Evolutionary conservation across 108 stramenopile genomes (phyloP).

Genomic region (Fistulifera pelliculosa): DNA sequence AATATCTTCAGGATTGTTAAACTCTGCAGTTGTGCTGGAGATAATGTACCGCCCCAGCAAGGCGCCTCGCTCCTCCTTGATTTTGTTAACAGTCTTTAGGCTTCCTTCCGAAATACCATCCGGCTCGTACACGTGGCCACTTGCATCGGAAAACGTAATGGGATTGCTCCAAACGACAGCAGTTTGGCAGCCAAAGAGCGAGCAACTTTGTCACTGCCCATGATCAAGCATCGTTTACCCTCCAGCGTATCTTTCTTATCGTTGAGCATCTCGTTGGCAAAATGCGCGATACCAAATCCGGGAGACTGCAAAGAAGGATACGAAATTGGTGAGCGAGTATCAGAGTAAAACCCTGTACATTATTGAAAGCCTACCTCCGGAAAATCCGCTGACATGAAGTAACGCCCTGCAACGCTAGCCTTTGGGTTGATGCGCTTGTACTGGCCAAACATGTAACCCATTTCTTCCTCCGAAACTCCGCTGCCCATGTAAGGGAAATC

Average conservation of each 20-base stretch:
- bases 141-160: slow-evolving; percentile 87
- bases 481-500: slow-evolving; percentile 91
- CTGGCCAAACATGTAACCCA: slow-evolving; percentile 96
- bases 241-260: slow-evolving; percentile 82
- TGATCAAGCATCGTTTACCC: slow-evolving; percentile 90
- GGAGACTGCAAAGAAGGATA: slow-evolving; percentile 54
- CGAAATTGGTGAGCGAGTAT: slow-evolving; percentile 1
- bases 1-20: slow-evolving; percentile 68
- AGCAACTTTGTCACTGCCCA: slow-evolving; percentile 94
- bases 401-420: slow-evolving; percentile 33
- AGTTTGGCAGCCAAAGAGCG: slow-evolving; percentile 83
- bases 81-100: slow-evolving; percentile 81
- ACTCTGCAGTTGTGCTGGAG: slow-evolving; percentile 78
- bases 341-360: neutral
- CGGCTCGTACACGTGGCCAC: slow-evolving; percentile 93
- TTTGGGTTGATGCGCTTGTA: slow-evolving; percentile 90
- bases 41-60: slow-evolving; percentile 85
- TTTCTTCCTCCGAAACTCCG: slow-evolving; percentile 82
- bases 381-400: slow-evolving; percentile 38
- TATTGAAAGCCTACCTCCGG: slow-evolving; percentile 11
- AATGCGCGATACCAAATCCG: slow-evolving; percentile 88
- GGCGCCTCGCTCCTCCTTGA: slow-evolving; percentile 93
- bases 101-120: slow-evolving; percentile 87
- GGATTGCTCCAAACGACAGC: slow-evolving; percentile 91
- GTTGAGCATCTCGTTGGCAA: slow-evolving; percentile 82